A percentile compares a stretch with the other conserved stretches of the same genome.
These are phyloP conservation scores for Polychaeton citri DNA, from an alignment of 2,329 filamentous ascomycete genomes.

Conservation along the genomic window DNA sequence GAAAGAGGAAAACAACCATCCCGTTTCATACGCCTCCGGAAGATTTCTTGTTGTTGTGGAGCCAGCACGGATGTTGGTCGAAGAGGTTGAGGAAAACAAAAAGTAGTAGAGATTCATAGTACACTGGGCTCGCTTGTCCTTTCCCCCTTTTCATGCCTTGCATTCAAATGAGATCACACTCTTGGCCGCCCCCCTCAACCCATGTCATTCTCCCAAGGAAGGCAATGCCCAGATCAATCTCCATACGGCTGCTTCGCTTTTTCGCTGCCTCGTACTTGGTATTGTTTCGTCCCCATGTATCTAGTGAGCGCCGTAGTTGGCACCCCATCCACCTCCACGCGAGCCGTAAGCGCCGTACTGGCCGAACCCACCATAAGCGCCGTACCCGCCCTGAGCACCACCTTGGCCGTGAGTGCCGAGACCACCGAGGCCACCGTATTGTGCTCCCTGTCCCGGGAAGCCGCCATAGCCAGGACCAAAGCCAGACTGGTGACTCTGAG, in stretches of 20 bases:
- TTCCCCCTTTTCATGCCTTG: no score
- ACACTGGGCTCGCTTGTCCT: neutral
- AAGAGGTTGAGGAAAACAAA: neutral
- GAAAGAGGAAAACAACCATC: no score
- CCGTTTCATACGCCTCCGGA: no score
- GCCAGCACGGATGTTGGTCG: no score
- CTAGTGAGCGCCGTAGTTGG: slow-evolving; percentile 19
- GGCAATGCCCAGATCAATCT: neutral
- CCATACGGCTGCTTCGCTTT: neutral
- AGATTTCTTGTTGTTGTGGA: no score
- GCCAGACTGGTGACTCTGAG: slow-evolving; percentile 44
- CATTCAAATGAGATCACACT: no score
- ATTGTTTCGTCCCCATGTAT: no score
- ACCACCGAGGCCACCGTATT: slow-evolving; percentile 39
- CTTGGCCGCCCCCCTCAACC: no score
- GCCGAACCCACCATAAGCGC: slow-evolving; percentile 20
- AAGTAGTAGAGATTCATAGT: slow-evolving; percentile 1
- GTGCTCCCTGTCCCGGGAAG: slow-evolving; percentile 34
- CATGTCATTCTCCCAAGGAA: no score
- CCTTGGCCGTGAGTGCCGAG: slow-evolving; percentile 32
- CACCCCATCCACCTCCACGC: slow-evolving; percentile 19
- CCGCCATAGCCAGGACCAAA: slow-evolving; percentile 42
- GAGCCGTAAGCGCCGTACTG: slow-evolving; percentile 17
- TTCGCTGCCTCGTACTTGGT: no score
- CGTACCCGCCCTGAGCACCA: slow-evolving; percentile 27